These are phyloP conservation scores for Aegilops tauschii DNA, from an alignment of 176 grass and related monocot species.

Conservation along the genomic window DNA sequence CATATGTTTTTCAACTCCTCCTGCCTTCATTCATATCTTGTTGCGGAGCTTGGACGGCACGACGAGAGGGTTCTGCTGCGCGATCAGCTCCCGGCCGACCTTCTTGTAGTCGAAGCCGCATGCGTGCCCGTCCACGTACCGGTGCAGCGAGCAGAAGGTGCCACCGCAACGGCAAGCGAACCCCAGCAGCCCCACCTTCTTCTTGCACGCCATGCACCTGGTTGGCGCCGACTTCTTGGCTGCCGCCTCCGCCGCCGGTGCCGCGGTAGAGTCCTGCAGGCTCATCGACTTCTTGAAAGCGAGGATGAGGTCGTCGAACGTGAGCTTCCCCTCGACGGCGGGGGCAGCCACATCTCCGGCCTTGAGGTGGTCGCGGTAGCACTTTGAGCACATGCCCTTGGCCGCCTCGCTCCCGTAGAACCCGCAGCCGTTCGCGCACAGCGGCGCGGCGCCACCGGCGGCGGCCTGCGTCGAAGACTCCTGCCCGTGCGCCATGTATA, in stretches of 20 bases:
- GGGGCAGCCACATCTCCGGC: not conserved
- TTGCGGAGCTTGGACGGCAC: conserved; percentile 24
- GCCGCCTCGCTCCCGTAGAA: conserved; percentile 44
- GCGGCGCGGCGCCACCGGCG: not conserved
- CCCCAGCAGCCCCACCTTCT: conserved; percentile 50
- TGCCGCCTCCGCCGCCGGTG: not conserved
- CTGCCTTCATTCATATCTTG: conserved; percentile 29
- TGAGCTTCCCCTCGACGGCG: not conserved
- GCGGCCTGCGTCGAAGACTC: not conserved
- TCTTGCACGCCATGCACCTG: conserved; percentile 45
- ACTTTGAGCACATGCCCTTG: conserved; percentile 45
- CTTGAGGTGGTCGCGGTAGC: conserved; percentile 30
- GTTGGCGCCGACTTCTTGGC: not conserved
- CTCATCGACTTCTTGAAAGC: not conserved
- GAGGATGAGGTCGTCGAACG: not conserved
- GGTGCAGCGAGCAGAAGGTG: conserved; percentile 55
- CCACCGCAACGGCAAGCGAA: conserved; percentile 55
- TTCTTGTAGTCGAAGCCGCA: conserved; percentile 51
- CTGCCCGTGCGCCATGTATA: not conserved
- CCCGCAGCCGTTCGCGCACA: conserved; percentile 41
- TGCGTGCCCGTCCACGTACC: conserved; percentile 30
- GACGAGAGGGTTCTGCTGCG: conserved; percentile 41
- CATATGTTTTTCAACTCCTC: not conserved
- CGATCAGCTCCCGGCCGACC: conserved; percentile 22
- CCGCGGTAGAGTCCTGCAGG: not conserved